Percentiles rank a stretch among this genome's conserved stretches.
Evolutionary conservation across 225 moss, liverwort and hornwort species (phyloP).

Genomic region (Anthoceros angustus): DNA sequence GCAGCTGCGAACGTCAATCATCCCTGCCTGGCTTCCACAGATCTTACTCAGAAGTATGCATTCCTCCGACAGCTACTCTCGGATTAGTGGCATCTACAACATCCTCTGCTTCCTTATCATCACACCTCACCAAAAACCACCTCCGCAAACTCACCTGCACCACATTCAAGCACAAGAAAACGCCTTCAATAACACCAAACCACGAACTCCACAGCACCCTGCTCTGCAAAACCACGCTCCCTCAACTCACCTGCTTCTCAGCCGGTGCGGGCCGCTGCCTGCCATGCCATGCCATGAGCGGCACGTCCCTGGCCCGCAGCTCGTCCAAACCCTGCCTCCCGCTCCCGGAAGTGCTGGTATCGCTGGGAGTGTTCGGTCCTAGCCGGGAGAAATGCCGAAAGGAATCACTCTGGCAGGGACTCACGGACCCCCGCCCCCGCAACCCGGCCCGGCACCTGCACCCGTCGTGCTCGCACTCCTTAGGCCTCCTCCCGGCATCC

Average conservation of each 20-base stretch:
- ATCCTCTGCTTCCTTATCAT: not conserved
- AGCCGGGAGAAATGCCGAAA: no score
- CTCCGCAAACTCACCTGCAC: not conserved
- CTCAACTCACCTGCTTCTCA: not conserved
- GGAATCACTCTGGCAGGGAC: not conserved
- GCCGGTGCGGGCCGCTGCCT: not conserved
- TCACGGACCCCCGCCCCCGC: not conserved
- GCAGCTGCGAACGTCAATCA: not conserved
- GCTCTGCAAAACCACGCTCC: not conserved
- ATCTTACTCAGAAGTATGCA: not conserved
- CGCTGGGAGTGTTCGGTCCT: no score
- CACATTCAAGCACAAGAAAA: not conserved
- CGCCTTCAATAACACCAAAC: not conserved
- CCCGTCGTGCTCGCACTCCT: no score
- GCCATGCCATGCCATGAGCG: not conserved
- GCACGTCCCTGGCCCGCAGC: no score
- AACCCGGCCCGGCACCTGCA: not conserved
- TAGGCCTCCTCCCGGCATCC: no score
- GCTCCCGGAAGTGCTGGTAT: no score
- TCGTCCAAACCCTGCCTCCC: no score
- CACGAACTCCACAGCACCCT: not conserved
- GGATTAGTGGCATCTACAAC: not conserved
- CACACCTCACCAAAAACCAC: conserved; percentile 2
- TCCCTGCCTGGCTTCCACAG: not conserved
- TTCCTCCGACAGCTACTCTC: not conserved